These are phyloP conservation scores for Stephanodiscus triporus DNA, from an alignment of 108 stramenopile genomes.

Conservation along the genomic window DNA sequence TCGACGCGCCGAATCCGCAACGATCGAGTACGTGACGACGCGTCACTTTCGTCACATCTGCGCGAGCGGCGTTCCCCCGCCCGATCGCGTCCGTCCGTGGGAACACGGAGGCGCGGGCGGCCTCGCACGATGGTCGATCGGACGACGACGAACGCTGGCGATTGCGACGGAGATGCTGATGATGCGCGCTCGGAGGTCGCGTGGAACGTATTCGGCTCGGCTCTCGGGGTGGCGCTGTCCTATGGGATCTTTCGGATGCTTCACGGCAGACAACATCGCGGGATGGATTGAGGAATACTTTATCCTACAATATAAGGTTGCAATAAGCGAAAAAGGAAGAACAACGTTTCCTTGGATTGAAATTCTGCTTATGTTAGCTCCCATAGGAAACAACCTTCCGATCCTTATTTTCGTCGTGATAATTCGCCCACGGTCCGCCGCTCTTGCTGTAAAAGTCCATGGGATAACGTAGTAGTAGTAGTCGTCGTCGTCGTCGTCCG, in stretches of 20 bases:
- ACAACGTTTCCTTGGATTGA: too few relatives aligned
- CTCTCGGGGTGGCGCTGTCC: slow-evolving; percentile 52
- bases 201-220: slow-evolving; percentile 50
- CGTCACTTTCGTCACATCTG: slow-evolving; percentile 86
- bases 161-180: slow-evolving; percentile 59
- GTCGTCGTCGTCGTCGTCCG: not conserved
- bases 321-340: too few relatives aligned
- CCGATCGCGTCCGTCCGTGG: slow-evolving; percentile 18
- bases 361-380: too few relatives aligned
- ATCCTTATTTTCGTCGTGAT: slow-evolving; percentile 65
- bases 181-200: slow-evolving; percentile 44
- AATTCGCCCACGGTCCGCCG: slow-evolving; percentile 95
- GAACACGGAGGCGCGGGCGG: slow-evolving; percentile 37
- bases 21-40: slow-evolving; percentile 69
- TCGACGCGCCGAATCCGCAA: slow-evolving; percentile 58
- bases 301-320: too few relatives aligned
- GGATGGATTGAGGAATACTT: not conserved
- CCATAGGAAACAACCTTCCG: slow-evolving; percentile 38
- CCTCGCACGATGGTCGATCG: slow-evolving; percentile 43
- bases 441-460: slow-evolving; percentile 97
- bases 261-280: slow-evolving; percentile 19
- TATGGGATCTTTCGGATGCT: slow-evolving; percentile 48
- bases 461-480: slow-evolving; percentile 81
- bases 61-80: not conserved
- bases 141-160: slow-evolving; percentile 33